phyloP scores from a whole-genome alignment of 73 alveolate species.

The Paramecium sexaurelia region DNA sequence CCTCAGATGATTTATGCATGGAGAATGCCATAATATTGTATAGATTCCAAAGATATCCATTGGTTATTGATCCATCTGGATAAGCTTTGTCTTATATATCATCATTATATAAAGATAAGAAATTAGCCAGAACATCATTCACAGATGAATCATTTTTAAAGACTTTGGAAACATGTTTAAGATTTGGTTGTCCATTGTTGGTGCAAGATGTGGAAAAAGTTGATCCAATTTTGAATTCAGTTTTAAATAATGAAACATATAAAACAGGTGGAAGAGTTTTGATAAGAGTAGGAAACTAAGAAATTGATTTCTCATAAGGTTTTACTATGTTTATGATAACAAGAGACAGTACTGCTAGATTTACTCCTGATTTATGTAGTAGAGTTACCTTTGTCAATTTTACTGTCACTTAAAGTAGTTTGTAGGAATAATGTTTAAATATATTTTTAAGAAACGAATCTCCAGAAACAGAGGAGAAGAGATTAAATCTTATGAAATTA shows the following conservation, averaged over 20 bases:
- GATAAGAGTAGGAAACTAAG: slow-evolving; percentile 98
- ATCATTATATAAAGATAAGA: slow-evolving; percentile 84
- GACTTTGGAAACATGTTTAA: slow-evolving; percentile 97
- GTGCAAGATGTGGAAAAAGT: slow-evolving; percentile 99
- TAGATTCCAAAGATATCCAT: slow-evolving; percentile 98
- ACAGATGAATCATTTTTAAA: slow-evolving; percentile 96
- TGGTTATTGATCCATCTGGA: slow-evolving; percentile 99
- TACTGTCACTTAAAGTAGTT: slow-evolving; percentile 98
- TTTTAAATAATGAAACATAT: slow-evolving; percentile 97
- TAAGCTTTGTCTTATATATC: slow-evolving; percentile 88
- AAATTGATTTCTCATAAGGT: slow-evolving; percentile 97
- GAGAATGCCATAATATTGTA: slow-evolving; percentile 98
- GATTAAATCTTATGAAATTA: slow-evolving; percentile 61
- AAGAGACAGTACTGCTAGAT: slow-evolving; percentile 90
- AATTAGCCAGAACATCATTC: slow-evolving; percentile 94
- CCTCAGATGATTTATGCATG: slow-evolving; percentile 96
- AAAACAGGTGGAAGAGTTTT: slow-evolving; percentile 98
- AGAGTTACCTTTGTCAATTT: slow-evolving; percentile 99
- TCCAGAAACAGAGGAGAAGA: slow-evolving; percentile 93
- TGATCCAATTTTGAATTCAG: slow-evolving; percentile 98
- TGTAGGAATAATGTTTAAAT: slow-evolving; percentile 96
- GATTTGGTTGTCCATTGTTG: slow-evolving; percentile 98
- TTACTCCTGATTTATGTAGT: slow-evolving; percentile 99
- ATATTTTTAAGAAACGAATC: slow-evolving; percentile 96
- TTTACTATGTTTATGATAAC: slow-evolving; percentile 98